Conservation (phyloP, 202 grass and related monocot species). For the Setaria italica region DNA sequence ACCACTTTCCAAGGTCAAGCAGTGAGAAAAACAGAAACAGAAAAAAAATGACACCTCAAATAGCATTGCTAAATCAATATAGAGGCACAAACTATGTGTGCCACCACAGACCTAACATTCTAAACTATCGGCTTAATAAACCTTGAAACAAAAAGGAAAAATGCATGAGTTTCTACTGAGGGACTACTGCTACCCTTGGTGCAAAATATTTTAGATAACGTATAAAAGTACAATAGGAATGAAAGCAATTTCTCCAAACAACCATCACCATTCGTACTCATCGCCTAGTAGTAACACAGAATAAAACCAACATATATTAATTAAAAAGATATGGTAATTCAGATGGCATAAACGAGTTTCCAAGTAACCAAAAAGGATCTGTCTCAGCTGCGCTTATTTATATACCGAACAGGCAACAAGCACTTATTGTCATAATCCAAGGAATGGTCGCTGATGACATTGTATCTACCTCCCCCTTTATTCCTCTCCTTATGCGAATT, state of each 20-base stretch:
- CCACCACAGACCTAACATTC: conserved; percentile 5
- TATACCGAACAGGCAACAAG: conserved; percentile 33
- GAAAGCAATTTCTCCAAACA: background rate
- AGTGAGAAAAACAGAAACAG: background rate
- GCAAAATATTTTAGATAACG: background rate
- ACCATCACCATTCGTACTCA: background rate
- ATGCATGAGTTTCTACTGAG: background rate
- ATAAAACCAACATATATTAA: too few relatives aligned
- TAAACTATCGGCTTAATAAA: background rate
- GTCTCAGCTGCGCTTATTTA: conserved; percentile 16
- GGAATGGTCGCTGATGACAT: background rate
- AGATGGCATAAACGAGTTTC: background rate
- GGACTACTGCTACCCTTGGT: background rate
- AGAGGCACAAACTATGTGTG: conserved; percentile 10
- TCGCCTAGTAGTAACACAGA: too few relatives aligned
- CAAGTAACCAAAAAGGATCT: background rate
- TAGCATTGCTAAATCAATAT: background rate
- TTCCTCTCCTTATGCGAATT: conserved; percentile 36
- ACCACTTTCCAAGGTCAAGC: background rate
- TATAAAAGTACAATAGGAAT: background rate
- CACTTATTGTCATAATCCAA: conserved; percentile 38
- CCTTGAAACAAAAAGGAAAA: conserved; percentile 15
- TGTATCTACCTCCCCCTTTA: conserved; percentile 42
- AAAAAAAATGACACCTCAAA: background rate
- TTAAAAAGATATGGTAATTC: too few relatives aligned